Evolutionary conservation across 1,284 basidiomycete species (phyloP).

Genomic region (Rhizopogon parksii): DNA sequence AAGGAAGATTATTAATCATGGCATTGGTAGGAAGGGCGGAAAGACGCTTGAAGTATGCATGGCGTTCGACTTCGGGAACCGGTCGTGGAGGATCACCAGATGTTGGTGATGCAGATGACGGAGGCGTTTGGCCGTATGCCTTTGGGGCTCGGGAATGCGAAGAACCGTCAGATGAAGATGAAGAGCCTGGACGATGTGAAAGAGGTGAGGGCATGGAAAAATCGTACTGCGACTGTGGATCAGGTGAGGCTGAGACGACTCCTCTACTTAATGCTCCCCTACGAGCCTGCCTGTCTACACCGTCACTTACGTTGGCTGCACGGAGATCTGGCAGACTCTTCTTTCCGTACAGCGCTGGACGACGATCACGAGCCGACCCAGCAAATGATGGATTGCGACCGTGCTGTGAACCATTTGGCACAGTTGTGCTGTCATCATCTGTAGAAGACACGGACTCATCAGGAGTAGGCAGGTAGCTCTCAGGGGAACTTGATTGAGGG

Average conservation of each 20-base stretch:
- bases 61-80: slow-evolving; percentile 73
- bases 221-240: slow-evolving; percentile 28
- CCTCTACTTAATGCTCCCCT: slow-evolving; percentile 12
- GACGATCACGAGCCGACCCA: slow-evolving; percentile 31
- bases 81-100: slow-evolving; percentile 37
- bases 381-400: slow-evolving; percentile 56
- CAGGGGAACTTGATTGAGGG: slow-evolving; percentile 49
- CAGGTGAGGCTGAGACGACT: slow-evolving; percentile 14
- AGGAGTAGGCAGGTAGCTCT: slow-evolving; percentile 53
- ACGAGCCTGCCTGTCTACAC: slow-evolving; percentile 19
- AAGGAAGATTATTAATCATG: slow-evolving; percentile 63
- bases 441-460: slow-evolving; percentile 45
- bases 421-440: slow-evolving; percentile 28
- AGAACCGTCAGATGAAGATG: slow-evolving; percentile 30
- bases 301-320: slow-evolving; percentile 41
- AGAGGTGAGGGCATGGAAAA: slow-evolving; percentile 37
- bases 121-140: slow-evolving; percentile 32
- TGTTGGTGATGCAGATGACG: slow-evolving; percentile 39
- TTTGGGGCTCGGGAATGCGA: slow-evolving; percentile 21
- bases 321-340: slow-evolving; percentile 88
- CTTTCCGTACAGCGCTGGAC: slow-evolving; percentile 48
- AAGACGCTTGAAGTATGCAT: slow-evolving; percentile 89
- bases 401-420: slow-evolving; percentile 34
- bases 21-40: slow-evolving; percentile 60
- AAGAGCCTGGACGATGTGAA: slow-evolving; percentile 40